Conservation (phyloP, 192 early-diverging fungal genomes). For the Irineochytrium annulatum region DNA sequence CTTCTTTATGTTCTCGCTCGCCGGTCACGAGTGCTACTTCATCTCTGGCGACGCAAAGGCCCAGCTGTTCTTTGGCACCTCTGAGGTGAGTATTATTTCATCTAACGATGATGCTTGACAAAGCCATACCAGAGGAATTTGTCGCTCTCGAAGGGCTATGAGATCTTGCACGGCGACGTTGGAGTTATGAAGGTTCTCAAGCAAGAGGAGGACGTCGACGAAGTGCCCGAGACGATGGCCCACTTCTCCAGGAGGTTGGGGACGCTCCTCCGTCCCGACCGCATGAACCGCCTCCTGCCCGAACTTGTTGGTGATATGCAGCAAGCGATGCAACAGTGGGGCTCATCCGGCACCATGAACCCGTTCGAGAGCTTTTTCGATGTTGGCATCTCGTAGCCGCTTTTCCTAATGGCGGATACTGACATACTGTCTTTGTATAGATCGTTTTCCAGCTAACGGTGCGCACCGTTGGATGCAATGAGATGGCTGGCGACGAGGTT, state of each 20-base stretch:
- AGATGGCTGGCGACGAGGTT: not conserved
- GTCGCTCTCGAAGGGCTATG: too few species aligned
- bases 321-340: not conserved
- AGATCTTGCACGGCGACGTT: too few species aligned
- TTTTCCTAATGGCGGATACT: too few species aligned
- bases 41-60: not conserved
- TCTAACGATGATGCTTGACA: too few species aligned
- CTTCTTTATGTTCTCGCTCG: not conserved
- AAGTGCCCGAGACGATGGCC: not conserved
- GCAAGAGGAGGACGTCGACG: not conserved
- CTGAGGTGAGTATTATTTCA: too few species aligned
- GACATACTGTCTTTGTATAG: not conserved
- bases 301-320: not conserved
- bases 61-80: not conserved
- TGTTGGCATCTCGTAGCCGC: not conserved
- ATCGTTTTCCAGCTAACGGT: slow-evolving; percentile 3
- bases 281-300: not conserved
- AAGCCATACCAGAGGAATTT: too few species aligned
- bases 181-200: not conserved
- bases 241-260: not conserved
- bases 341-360: not conserved
- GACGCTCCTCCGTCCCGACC: not conserved
- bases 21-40: not conserved
- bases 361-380: slow-evolving; percentile 1
- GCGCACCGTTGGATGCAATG: not conserved